These are phyloP conservation scores for Thielaviopsis musarum DNA, from an alignment of 2,329 filamentous ascomycete species.

Conservation along the genomic window DNA sequence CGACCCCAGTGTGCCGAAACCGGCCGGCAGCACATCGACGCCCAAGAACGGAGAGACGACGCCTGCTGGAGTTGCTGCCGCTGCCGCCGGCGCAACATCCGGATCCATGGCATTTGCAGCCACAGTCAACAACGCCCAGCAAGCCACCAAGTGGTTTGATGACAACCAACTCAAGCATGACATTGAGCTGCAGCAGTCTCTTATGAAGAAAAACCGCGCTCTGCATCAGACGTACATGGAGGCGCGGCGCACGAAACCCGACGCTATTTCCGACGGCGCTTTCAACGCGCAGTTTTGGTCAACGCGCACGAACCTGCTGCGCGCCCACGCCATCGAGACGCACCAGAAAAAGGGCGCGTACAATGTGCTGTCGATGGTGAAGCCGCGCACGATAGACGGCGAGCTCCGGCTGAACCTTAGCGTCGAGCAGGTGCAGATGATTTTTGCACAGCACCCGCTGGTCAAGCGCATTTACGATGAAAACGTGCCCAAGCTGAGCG, in stretches of 20 bases:
- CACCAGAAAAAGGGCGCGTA: constrained; percentile 78
- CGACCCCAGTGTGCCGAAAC: constrained; percentile 34
- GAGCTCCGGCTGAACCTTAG: constrained; percentile 69
- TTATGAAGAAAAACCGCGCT: constrained; percentile 62
- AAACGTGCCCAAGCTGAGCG: constrained; percentile 65
- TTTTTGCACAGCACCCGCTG: constrained; percentile 83
- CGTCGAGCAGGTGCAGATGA: constrained; percentile 81
- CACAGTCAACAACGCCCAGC: constrained; percentile 39
- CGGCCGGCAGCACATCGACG: constrained; percentile 19
- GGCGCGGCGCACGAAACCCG: constrained; percentile 65
- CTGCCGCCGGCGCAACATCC: constrained; percentile 25
- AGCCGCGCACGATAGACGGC: constrained; percentile 58
- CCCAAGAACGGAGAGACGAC: neutral
- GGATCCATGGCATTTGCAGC: constrained; percentile 65
- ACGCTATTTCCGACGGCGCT: constrained; percentile 59
- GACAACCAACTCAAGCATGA: constrained; percentile 63
- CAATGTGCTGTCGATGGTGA: constrained; percentile 83
- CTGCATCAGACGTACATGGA: constrained; percentile 79
- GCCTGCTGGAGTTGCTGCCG: constrained; percentile 15
- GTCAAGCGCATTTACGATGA: constrained; percentile 86
- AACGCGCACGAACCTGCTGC: constrained; percentile 66
- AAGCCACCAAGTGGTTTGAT: constrained; percentile 56
- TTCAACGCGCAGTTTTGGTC: constrained; percentile 95
- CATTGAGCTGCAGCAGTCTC: constrained; percentile 68
- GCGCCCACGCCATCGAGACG: constrained; percentile 78